Base-by-base conservation (phyloP, 495 filamentous ascomycete genomes). In the Pyronema omphalodes region DNA sequence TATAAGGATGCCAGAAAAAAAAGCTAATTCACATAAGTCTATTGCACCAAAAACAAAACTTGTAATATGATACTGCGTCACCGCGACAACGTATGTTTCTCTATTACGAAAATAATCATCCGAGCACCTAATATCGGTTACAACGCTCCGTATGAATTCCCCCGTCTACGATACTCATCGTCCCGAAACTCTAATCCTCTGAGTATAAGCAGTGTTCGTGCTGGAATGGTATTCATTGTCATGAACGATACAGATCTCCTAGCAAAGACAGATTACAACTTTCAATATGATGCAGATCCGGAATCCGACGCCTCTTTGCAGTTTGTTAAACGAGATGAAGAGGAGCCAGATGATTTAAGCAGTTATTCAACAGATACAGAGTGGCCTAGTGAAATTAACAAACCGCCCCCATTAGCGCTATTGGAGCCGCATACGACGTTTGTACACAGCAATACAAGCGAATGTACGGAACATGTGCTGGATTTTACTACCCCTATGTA, bases 221-320 rank as follows among this genome's bases (percentile, higher is more conserved):
- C 93, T 72, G 89, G 89, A 18, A 84, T 94, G 80, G 77, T 96
- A 6, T 94, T 95, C 64, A 75, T 95, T 37, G 78, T 84, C 5
- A 93, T 94, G 88, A 74, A 76, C 14, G 73, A 76, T 9, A 76
- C 88, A 54, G 83, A 89, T 52, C 71, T 93, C 12, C 67, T 91
- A 29, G 71, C 70, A 36, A 76, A 83, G 48, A 89, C 87, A 6
- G 77, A 76, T 45, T 91, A 89, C 59, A 78, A 86, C 54, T 81
- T 91, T 18, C 77, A 81, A 56, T 87, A 86, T 56, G 57, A 58
- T 18, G 9, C 18, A 17, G 15, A 54, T 39, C 54, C 54, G 29
- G 50, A 56, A 44, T 52, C 48, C 14, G 58, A 60, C 23, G 39
- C 58, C 39, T 55, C 55, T 46, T 29, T 29, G 23, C 23, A 29